Conservation (phyloP, 257 asterid genomes). For the Catharanthus roseus region DNA sequence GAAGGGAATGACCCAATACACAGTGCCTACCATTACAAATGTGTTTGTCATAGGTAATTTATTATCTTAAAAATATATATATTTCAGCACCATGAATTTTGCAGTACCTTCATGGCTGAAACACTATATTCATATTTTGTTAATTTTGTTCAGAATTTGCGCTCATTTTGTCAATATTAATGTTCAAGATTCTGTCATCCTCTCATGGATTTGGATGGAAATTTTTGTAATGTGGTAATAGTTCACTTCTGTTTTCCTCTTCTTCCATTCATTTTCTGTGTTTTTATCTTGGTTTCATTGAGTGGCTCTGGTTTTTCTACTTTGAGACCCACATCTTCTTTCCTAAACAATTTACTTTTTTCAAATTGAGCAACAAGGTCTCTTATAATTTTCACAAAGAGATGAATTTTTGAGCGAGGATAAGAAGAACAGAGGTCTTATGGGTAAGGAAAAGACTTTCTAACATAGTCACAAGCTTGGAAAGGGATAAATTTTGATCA, state of each 20-base stretch:
- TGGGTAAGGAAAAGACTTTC: no score
- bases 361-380: not conserved
- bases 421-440: no score
- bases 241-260: not conserved
- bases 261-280: not conserved
- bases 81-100: not conserved
- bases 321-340: no score
- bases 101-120: not conserved
- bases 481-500: no score
- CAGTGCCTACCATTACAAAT: constrained; percentile 82
- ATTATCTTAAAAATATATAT: no score
- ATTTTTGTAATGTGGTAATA: not conserved
- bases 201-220: constrained; percentile 4
- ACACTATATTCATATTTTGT: not conserved
- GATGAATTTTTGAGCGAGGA: no score
- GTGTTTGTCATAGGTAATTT: constrained; percentile 71
- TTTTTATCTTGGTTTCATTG: not conserved
- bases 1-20: constrained; percentile 90
- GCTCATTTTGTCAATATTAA: not conserved
- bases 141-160: not conserved
- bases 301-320: no score
- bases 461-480: no score
- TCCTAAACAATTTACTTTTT: no score
- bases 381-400: not conserved
- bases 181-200: not conserved